These are phyloP conservation scores for Hura crepitans DNA, from an alignment of 441 rosid species.

Conservation along the genomic window DNA sequence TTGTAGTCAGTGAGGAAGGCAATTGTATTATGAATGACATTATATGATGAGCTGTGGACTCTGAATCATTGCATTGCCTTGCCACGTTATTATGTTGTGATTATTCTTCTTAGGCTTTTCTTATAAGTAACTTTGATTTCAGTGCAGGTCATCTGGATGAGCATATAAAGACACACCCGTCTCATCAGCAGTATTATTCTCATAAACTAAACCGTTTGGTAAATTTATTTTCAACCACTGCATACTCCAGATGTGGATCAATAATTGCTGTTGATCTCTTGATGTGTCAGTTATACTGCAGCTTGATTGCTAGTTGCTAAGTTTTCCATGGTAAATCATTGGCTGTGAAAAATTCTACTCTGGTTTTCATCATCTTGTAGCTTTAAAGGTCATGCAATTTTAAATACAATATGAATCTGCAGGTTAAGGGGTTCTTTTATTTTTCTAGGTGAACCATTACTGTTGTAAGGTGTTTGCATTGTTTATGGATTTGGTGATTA, in stretches of 20 bases:
- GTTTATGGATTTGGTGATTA: neutral
- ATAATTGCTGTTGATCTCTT: neutral
- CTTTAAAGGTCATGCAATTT: neutral
- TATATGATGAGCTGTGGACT: neutral
- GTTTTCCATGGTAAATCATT: neutral
- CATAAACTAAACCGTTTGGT: slow-evolving; percentile 69
- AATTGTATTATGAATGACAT: neutral
- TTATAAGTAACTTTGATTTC: slow-evolving; percentile 24
- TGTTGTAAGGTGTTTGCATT: neutral
- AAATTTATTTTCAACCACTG: slow-evolving; percentile 2
- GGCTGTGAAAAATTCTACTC: neutral
- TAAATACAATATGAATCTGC: neutral
- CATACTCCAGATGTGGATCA: neutral
- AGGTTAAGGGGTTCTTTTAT: neutral
- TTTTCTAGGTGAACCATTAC: neutral
- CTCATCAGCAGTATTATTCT: slow-evolving; percentile 58
- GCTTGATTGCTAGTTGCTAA: neutral
- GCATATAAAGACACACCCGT: slow-evolving; percentile 41
- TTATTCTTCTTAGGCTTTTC: slow-evolving; percentile 14
- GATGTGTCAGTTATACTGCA: neutral
- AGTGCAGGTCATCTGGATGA: slow-evolving; percentile 74
- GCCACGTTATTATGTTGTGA: neutral
- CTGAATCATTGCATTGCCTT: neutral
- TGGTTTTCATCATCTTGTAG: neutral
- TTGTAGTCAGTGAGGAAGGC: neutral